Base-by-base conservation (phyloP, 2,329 filamentous ascomycete species). In the Neopestalotiopsis rosae region DNA sequence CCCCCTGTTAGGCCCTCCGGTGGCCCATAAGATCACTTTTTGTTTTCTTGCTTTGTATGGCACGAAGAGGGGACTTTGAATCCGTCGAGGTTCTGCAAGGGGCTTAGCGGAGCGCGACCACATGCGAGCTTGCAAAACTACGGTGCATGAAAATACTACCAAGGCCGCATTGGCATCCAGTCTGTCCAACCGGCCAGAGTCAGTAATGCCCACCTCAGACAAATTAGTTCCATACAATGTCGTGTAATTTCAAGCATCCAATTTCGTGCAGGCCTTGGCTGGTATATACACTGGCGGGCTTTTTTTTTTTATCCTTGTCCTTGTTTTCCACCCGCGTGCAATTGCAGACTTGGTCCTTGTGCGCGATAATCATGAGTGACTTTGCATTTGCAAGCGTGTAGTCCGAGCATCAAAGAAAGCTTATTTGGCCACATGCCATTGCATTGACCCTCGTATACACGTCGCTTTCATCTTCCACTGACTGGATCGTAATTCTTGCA, bases 91-190 rank as follows among this genome's bases (percentile, higher is more conserved):
- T 17, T n/a, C 45, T 52, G 45, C 17, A 52, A 52, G n/a, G 45
- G 20, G 45, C 20, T 52, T 52, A 52, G 45, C 45, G 45, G 45
- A 17, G 7, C 45, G 20, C 6, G 20, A 52, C 34, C 34, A 28
- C 24, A 52, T 52, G 45, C 45, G 45, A 52, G 45, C 9, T 14
- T 52, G 45, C 45, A 52, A 52, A 52, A 52, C 45, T 52, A 52
- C 45, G 45, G 45, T 52, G 45, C 45, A 52, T 52, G 45, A 52
- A 52, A 52, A 52, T 52, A 52, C 45, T 17, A 52, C 45, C 45
- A 52, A 52, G 45, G 9, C 45, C n/a, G 45, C 45, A n/a, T 17
- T 52, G 45, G 20, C 6, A 28, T 28, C 24, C 34, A 38, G 34
- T n/a, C 45, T 24, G 45, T 52, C 45, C 45, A 52, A 24, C 45